Evolutionary conservation across 2,329 filamentous ascomycete species (phyloP).

Genomic region (Rutstroemia sp.): DNA sequence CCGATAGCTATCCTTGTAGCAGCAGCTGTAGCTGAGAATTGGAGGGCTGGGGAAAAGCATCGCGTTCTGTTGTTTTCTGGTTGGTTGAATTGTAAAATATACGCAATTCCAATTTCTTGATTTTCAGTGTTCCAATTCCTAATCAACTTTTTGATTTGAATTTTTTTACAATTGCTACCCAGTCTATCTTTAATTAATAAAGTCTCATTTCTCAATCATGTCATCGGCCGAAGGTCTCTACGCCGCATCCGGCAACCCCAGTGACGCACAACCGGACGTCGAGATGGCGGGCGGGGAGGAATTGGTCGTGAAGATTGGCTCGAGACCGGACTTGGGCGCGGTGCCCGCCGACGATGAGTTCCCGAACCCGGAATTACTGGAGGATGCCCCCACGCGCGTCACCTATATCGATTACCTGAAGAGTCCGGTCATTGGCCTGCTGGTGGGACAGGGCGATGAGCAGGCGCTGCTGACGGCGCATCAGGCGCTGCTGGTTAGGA

Average conservation of each 20-base stretch:
- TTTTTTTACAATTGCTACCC: too few relatives aligned
- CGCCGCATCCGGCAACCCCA: slow-evolving; percentile 11
- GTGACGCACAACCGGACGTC: slow-evolving; percentile 19
- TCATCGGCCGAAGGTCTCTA: slow-evolving; percentile 16
- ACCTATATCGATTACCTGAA: slow-evolving; percentile 53
- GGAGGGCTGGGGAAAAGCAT: too few relatives aligned
- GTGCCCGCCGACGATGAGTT: slow-evolving; percentile 5
- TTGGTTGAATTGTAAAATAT: too few relatives aligned
- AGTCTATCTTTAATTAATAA: too few relatives aligned
- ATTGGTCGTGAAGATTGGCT: slow-evolving; percentile 23
- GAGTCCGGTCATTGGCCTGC: slow-evolving; percentile 61
- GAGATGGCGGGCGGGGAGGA: slow-evolving; percentile 23
- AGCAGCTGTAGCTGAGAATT: too few relatives aligned
- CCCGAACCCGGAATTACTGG: slow-evolving; percentile 19
- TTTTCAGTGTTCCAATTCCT: too few relatives aligned
- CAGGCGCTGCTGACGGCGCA: slow-evolving; percentile 68
- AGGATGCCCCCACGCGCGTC: slow-evolving; percentile 16
- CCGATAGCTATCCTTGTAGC: too few relatives aligned
- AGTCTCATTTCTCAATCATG: neutral
- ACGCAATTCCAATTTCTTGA: too few relatives aligned
- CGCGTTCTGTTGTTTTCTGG: too few relatives aligned
- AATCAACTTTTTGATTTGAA: too few relatives aligned
- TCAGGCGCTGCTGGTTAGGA: slow-evolving; percentile 66
- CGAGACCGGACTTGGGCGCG: slow-evolving; percentile 1
- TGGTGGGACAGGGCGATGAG: slow-evolving; percentile 54